Evolutionary conservation across 179 eudicot species (phyloP).

Genomic region (Beta macrorhiza): DNA sequence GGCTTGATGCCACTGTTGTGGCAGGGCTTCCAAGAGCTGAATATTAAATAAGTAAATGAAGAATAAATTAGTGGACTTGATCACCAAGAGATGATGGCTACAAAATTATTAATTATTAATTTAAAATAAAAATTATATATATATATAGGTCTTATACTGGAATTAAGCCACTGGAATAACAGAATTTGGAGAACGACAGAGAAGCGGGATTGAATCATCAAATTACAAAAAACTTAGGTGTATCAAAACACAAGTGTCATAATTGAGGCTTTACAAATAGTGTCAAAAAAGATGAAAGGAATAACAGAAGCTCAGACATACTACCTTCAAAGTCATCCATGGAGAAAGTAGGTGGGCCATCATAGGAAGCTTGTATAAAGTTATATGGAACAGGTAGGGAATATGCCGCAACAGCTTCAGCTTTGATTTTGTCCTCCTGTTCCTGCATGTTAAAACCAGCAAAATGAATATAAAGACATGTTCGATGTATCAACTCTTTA

Average conservation of each 20-base stretch:
- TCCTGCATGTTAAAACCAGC: slow-evolving; percentile 48
- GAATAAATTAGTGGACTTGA: background rate
- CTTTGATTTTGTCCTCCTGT: slow-evolving; percentile 64
- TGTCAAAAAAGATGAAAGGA: background rate
- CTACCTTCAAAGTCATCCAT: slow-evolving; percentile 98
- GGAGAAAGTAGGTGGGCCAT: slow-evolving; percentile 55
- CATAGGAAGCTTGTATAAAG: slow-evolving; percentile 36
- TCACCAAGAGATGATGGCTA: background rate
- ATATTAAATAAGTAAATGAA: background rate
- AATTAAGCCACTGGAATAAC: background rate
- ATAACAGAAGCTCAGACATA: background rate
- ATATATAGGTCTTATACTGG: background rate
- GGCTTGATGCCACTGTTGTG: slow-evolving; percentile 51
- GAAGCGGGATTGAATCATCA: background rate
- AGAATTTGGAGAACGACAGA: background rate
- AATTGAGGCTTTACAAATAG: background rate
- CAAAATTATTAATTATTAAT: background rate
- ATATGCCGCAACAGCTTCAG: slow-evolving; percentile 61
- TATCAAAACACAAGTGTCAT: background rate
- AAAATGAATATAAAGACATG: background rate
- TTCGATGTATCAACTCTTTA: background rate
- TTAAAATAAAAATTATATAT: background rate
- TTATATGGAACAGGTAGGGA: slow-evolving; percentile 43
- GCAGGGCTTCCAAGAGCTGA: slow-evolving; percentile 76
- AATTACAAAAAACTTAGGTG: background rate